Evolutionary conservation across 768 basidiomycete species (phyloP), one percentile per base, ranked within the genome.

Genomic region (Lactarius indigo): DNA sequence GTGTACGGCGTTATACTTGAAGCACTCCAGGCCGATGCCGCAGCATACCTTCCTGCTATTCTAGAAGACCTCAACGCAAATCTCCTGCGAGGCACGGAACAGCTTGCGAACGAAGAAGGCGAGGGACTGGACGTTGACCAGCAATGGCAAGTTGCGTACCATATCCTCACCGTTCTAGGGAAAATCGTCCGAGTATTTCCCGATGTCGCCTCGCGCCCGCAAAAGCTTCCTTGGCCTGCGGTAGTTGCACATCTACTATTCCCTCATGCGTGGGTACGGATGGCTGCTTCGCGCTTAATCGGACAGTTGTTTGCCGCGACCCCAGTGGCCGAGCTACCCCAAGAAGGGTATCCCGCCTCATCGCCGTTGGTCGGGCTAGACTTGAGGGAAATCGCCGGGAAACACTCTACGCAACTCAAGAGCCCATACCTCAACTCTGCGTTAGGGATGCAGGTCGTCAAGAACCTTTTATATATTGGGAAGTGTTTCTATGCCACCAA

Each of bases 211-310:
- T 78, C 74, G 2, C 75, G 83, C 42, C 77, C 79, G 10, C 81
- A 80, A 50, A 79, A 75, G 64, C 78, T 92, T 1, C 74, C 81
- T 1, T 96, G 95, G 94, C 71, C 77, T 12, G 73, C 80, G 1
- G 81, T 97, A 50, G 79, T 85, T 28, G 71, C 79, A 0, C 87
- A 91, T 71, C 84, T 98, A 3, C 80, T 90, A 2, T 98, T 89
- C 78, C 95, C 96, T 5, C 97, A 99, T 75, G 85, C 92, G 5
- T 98, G 96, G 96, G 94, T 97, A 0, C 88, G 96, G 50, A 87
- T 85, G 6, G 90, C 89, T 1, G 83, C 94, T 1, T 88, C 89
- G 65, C 83, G 92, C 63, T 80, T 94, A 15, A 75, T 97, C 3
- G 93, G 93, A 20, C 72, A 82, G 26, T 78, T 94, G 5, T 94